phyloP scores from a whole-genome alignment of 2,329 filamentous ascomycete genomes.

The Colletotrichum somersetense region DNA sequence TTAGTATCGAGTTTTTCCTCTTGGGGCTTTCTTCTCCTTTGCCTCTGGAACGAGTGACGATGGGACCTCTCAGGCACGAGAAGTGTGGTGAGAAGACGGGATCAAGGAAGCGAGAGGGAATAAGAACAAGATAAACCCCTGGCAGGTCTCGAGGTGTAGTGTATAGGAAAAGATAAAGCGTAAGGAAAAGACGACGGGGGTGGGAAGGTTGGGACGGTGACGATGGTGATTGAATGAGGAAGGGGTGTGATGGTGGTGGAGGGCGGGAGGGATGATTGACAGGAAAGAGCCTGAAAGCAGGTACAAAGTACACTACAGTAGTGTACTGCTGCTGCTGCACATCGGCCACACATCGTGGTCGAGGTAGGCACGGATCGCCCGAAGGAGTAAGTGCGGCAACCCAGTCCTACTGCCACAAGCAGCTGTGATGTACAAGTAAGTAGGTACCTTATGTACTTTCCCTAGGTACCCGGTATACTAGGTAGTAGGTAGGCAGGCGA shows the following conservation, averaged over 20 bases:
- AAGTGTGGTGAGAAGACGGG: slow-evolving; percentile 1
- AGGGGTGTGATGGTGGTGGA: slow-evolving; percentile 9
- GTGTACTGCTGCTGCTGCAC: slow-evolving; percentile 1
- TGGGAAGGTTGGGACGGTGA: slow-evolving; percentile 25
- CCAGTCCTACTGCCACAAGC: slow-evolving; percentile 25
- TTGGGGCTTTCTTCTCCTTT: background rate
- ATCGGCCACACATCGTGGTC: slow-evolving; percentile 26
- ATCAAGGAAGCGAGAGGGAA: background rate
- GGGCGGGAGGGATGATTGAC: slow-evolving; percentile 17
- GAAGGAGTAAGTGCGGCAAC: slow-evolving; percentile 30
- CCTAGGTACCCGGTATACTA: too few species aligned
- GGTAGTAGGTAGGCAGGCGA: slow-evolving; percentile 1
- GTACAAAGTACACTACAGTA: slow-evolving; percentile 26
- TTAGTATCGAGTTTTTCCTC: slow-evolving; percentile 27
- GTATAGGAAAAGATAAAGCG: slow-evolving; percentile 7
- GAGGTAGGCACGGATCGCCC: slow-evolving; percentile 23
- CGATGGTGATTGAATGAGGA: slow-evolving; percentile 25
- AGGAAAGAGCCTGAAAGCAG: slow-evolving; percentile 38
- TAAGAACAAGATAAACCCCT: background rate
- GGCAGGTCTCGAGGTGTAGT: background rate
- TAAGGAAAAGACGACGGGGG: background rate
- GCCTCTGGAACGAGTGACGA: slow-evolving; percentile 22
- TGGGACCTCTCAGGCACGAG: slow-evolving; percentile 4
- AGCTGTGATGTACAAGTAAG: slow-evolving; percentile 5
- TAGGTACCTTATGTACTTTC: background rate